Base-by-base conservation (phyloP, 1,139 yeast species). In the Blastobotrys buckinghamii region DNA sequence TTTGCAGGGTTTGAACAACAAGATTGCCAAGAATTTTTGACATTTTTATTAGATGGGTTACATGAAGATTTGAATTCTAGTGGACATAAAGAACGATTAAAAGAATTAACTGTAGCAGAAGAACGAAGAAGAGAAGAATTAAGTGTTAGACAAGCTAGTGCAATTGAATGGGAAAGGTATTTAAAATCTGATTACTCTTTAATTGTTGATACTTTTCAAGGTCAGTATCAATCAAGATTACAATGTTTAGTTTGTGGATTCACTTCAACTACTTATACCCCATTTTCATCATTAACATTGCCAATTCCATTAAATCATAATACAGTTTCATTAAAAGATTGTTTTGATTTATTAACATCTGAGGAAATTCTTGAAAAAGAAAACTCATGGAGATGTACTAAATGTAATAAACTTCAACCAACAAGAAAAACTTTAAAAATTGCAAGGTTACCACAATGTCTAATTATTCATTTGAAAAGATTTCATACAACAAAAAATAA, bases 341-440 rank as follows among this genome's bases (percentile, higher is more conserved):
- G 97, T 61, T 67, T 92, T 44, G 77, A 76, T 36, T 65, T 81
- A 52, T 92, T 92, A 62, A 81, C 95, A 22, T 79, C 80, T 47
- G 84, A 95, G 0, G 98, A 92, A 64, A 79, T 89, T 2, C 73
- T 92, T 41, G 90, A 97, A 10, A 86, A 87, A 47, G 85, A 87
- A 51, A 97, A 92, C 66, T 74, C 88, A 45, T 92, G 98, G 98
- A 89, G 83, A 60, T 92, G 98, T 65, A 95, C 97, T 1, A 69
- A 73, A 24, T 92, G 98, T 70, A 81, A 84, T 59, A 94, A 86
- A 46, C 95, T 88, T 59, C 79, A 89, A 50, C 89, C 87, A 56
- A 97, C 97, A 0, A 83, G 95, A 4, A 92, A 92, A 61, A 84
- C 89, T 36, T 84, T 92, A 51, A 95, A 89, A 65, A 71, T 92